Conservation (phyloP, 2,329 filamentous ascomycete genomes). For the Botrytis sinoallii region DNA sequence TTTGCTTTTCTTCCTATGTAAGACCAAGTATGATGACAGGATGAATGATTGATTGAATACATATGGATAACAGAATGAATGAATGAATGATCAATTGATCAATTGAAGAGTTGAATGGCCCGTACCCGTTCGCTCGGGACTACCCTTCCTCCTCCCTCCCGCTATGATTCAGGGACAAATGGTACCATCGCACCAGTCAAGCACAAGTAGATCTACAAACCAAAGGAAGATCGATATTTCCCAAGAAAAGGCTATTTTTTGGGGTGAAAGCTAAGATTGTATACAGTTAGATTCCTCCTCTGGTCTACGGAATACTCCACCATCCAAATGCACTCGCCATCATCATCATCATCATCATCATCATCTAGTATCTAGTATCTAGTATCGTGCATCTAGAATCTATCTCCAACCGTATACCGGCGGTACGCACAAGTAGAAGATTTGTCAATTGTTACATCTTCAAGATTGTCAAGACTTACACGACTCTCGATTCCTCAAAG, state of each 20-base stretch:
- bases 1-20: not conserved
- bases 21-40: too few relatives aligned
- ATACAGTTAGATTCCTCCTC: not conserved
- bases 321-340: too few relatives aligned
- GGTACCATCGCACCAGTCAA: not conserved
- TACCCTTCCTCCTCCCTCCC: too few relatives aligned
- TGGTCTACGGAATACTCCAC: not conserved
- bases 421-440: not conserved
- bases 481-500: not conserved
- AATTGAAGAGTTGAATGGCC: not conserved
- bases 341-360: not conserved
- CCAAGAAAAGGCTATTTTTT: not conserved
- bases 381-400: not conserved
- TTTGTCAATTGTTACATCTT: not conserved
- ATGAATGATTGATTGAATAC: too few relatives aligned
- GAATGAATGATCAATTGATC: too few relatives aligned
- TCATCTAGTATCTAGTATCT: not conserved
- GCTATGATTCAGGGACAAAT: constrained; percentile 2
- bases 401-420: too few relatives aligned
- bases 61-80: too few relatives aligned
- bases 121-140: not conserved
- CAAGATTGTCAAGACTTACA: not conserved
- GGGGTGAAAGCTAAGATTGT: not conserved
- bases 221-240: not conserved
- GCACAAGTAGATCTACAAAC: not conserved